Percentiles rank a stretch among this genome's conserved stretches.
Evolutionary conservation across 176 grass and related monocot genomes (phyloP).

Genomic region (Alopecurus myosuroides): DNA sequence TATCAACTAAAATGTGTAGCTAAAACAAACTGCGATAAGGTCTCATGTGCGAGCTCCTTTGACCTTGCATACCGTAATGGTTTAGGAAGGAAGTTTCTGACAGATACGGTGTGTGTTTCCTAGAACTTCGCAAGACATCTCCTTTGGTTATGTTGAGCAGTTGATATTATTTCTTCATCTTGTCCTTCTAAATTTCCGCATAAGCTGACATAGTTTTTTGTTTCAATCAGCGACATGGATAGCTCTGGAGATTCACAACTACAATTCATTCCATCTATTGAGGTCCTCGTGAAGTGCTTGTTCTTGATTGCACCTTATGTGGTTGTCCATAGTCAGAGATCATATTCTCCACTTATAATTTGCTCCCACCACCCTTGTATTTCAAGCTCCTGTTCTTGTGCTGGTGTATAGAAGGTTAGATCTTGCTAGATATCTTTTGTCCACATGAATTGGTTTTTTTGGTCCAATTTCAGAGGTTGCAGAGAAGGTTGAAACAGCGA

Average conservation of each 20-base stretch:
- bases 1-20: no score
- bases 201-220: not conserved
- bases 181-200: conserved; percentile 5
- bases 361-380: conserved; percentile 89
- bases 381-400: conserved; percentile 31
- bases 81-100: no score
- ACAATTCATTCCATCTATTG: conserved; percentile 73
- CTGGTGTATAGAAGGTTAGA: conserved; percentile 79
- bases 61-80: no score
- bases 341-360: conserved; percentile 73
- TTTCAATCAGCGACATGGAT: conserved; percentile 64
- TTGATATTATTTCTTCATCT: conserved; percentile 1
- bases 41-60: no score
- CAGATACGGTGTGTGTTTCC: no score
- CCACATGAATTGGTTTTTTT: conserved; percentile 22
- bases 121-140: conserved; percentile 7
- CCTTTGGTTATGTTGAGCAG: not conserved
- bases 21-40: no score
- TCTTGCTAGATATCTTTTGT: conserved; percentile 18
- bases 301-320: conserved; percentile 79
- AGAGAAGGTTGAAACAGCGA: conserved; percentile 59
- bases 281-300: conserved; percentile 89
- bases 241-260: conserved; percentile 44
- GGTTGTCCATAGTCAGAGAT: conserved; percentile 38
- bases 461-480: conserved; percentile 70